These are phyloP conservation scores for Penicillium sp. DNA, from an alignment of 2,329 filamentous ascomycete species.

Conservation along the genomic window DNA sequence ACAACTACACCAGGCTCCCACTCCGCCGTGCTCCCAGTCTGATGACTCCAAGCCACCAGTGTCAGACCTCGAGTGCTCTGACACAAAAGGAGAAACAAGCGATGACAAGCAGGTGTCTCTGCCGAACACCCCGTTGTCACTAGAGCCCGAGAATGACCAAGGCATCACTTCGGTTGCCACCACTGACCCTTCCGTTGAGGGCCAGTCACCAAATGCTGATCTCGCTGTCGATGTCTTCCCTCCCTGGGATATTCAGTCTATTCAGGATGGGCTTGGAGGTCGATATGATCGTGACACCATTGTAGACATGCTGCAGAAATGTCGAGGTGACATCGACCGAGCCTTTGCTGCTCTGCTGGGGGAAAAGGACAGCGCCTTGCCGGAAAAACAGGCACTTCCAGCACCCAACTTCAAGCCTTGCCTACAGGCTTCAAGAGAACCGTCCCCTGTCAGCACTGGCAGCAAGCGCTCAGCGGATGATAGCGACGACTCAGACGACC, in stretches of 20 bases:
- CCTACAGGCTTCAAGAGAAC: conserved; percentile 36
- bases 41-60: not conserved
- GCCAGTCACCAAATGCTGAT: conserved; percentile 3
- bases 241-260: conserved; percentile 52
- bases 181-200: conserved; percentile 12
- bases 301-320: conserved; percentile 48
- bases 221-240: conserved; percentile 37
- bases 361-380: conserved; percentile 29
- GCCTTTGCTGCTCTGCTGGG: conserved; percentile 50
- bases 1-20: conserved; percentile 16
- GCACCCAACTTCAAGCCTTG: conserved; percentile 27
- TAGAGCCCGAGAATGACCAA: not conserved
- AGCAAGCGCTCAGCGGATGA: conserved; percentile 40
- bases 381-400: conserved; percentile 18
- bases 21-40: not conserved
- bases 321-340: conserved; percentile 49
- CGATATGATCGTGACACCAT: conserved; percentile 47
- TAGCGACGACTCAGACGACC: conserved; percentile 34
- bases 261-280: conserved; percentile 48
- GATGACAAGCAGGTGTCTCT: not conserved
- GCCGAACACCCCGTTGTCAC: not conserved
- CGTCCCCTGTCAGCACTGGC: conserved; percentile 37
- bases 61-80: not conserved
- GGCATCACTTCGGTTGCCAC: not conserved
- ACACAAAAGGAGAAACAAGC: not conserved